Conservation (phyloP, 2,329 filamentous ascomycete genomes). For the Neocatenulostroma microsporum region DNA sequence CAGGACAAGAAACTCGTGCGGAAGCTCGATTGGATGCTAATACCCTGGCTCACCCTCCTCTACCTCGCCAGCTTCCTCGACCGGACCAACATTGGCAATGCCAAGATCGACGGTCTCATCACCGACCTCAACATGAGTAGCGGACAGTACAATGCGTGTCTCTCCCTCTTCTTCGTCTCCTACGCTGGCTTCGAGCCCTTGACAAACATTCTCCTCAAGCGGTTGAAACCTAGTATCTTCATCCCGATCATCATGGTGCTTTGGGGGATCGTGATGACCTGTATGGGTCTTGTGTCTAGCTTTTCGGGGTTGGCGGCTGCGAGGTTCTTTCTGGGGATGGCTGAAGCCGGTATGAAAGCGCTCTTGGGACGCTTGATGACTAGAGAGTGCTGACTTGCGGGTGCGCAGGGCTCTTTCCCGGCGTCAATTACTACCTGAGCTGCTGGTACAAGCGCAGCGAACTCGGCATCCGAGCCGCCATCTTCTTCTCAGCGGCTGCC, state of each 20-base stretch:
- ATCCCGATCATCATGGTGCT: conserved; percentile 20
- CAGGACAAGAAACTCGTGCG: conserved; percentile 56
- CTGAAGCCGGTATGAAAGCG: conserved; percentile 13
- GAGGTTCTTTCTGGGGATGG: conserved; percentile 20
- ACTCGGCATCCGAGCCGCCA: conserved; percentile 45
- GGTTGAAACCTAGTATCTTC: conserved; percentile 37
- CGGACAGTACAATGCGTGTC: conserved; percentile 32
- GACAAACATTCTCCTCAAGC: conserved; percentile 36
- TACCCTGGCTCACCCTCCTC: conserved; percentile 61
- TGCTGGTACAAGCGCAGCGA: conserved; percentile 64
- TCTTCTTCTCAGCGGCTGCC: conserved; percentile 44
- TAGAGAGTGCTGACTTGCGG: too few species aligned
- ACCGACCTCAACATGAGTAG: conserved; percentile 36
- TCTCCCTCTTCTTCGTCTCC: conserved; percentile 29
- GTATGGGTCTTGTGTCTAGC: conserved; percentile 25
- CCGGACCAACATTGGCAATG: conserved; percentile 32
- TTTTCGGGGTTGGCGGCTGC: conserved; percentile 23
- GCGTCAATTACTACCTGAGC: conserved; percentile 63
- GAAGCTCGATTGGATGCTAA: conserved; percentile 54
- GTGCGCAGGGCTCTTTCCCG: conserved; percentile 35
- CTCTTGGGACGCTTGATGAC: too few species aligned
- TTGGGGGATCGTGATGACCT: conserved; percentile 25
- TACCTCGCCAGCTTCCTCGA: conserved; percentile 67
- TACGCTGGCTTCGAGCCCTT: conserved; percentile 35
- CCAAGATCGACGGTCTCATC: conserved; percentile 30